A percentile compares a stretch with the other conserved stretches of the same genome.
Evolutionary conservation across 2,329 filamentous ascomycete genomes (phyloP).

Genomic region (Pseudogymnoascus sp.): DNA sequence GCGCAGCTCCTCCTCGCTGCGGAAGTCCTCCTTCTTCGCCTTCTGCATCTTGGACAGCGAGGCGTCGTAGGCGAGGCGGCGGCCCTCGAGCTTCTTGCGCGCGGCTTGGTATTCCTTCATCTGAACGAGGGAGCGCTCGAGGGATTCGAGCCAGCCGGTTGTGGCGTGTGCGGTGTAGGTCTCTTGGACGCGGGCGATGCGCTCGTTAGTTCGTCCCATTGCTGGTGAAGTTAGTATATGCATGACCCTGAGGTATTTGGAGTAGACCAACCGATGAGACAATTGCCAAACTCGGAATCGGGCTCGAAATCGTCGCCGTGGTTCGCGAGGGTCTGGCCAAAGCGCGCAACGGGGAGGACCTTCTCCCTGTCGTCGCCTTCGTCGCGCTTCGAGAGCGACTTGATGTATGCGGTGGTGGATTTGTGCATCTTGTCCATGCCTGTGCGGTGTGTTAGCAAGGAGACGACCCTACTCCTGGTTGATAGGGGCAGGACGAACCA

Average conservation of each 20-base stretch:
- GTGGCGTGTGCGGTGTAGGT: slow-evolving; percentile 72
- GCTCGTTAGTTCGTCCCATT: slow-evolving; percentile 81
- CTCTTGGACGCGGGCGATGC: slow-evolving; percentile 79
- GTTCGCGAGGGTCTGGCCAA: slow-evolving; percentile 78
- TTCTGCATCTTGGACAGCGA: slow-evolving; percentile 88
- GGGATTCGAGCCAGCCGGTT: slow-evolving; percentile 80
- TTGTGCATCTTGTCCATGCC: slow-evolving; percentile 86
- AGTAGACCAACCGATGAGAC: slow-evolving; percentile 58
- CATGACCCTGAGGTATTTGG: not conserved
- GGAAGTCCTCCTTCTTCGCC: slow-evolving; percentile 87
- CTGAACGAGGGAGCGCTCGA: slow-evolving; percentile 82
- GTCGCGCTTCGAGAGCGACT: slow-evolving; percentile 77
- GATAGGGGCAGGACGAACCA: slow-evolving; percentile 49
- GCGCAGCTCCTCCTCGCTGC: slow-evolving; percentile 86
- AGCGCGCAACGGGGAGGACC: slow-evolving; percentile 67
- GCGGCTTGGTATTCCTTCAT: slow-evolving; percentile 98
- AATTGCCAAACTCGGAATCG: slow-evolving; percentile 86
- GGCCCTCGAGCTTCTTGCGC: slow-evolving; percentile 88
- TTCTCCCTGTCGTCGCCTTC: slow-evolving; percentile 86
- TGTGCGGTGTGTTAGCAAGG: slow-evolving; percentile 33
- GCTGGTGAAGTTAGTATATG: slow-evolving; percentile 39
- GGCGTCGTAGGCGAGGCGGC: slow-evolving; percentile 84
- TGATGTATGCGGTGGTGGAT: slow-evolving; percentile 79
- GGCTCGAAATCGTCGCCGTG: slow-evolving; percentile 91
- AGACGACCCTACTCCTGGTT: not conserved